A percentile compares a stretch with the other conserved stretches of the same genome.
phyloP scores from a whole-genome alignment of 768 basidiomycete species.

The Russula sp. region DNA sequence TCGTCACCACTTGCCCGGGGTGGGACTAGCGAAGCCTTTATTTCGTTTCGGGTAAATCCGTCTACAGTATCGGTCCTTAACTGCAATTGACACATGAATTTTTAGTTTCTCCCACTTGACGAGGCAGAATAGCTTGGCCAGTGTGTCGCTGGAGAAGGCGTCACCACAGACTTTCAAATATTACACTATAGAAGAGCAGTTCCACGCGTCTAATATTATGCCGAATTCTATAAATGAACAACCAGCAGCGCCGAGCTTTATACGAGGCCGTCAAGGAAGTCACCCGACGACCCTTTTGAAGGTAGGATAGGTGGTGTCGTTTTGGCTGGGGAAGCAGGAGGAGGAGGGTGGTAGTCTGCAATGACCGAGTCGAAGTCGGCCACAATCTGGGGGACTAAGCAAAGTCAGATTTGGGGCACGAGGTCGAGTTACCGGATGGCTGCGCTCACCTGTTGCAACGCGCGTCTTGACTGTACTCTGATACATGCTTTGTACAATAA shows the following conservation, averaged over 20 bases:
- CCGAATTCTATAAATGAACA: slow-evolving; percentile 14
- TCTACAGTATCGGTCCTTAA: not conserved
- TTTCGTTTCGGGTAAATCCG: slow-evolving; percentile 79
- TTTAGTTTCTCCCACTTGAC: slow-evolving; percentile 26
- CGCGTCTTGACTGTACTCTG: slow-evolving; percentile 53
- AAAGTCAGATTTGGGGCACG: slow-evolving; percentile 13
- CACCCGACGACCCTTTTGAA: slow-evolving; percentile 25
- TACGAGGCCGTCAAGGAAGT: slow-evolving; percentile 30
- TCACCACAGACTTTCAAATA: not conserved
- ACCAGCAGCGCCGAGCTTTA: slow-evolving; percentile 6
- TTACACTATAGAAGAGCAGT: not conserved
- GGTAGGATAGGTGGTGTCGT: slow-evolving; percentile 26
- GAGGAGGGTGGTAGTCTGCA: slow-evolving; percentile 62
- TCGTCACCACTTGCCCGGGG: slow-evolving; percentile 44
- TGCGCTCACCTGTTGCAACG: slow-evolving; percentile 41
- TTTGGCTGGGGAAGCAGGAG: slow-evolving; percentile 28
- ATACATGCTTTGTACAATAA: slow-evolving; percentile 62
- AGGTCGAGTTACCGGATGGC: not conserved
- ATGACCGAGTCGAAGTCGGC: slow-evolving; percentile 70
- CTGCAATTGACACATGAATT: slow-evolving; percentile 1
- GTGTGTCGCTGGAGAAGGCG: not conserved
- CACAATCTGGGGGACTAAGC: slow-evolving; percentile 42
- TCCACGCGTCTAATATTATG: slow-evolving; percentile 24
- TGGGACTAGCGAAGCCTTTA: slow-evolving; percentile 60
- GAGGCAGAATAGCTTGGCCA: slow-evolving; percentile 15